Conservation (phyloP, 129 eudicot species). For the Solidago caesia region DNA sequence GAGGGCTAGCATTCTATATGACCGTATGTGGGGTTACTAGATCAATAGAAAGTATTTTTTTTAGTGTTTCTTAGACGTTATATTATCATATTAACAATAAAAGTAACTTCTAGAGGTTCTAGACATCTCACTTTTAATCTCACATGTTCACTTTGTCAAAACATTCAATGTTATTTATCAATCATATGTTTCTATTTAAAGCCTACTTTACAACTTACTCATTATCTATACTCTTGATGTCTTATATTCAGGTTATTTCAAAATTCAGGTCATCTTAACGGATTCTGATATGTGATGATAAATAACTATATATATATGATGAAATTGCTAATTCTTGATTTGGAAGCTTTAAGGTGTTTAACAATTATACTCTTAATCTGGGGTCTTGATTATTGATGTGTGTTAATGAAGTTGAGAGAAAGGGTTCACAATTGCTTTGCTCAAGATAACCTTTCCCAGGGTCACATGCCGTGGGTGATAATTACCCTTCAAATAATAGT, state of each 20-base stretch:
- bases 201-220: conserved; percentile 1
- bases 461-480: conserved; percentile 53
- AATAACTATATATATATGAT: conserved; percentile 1
- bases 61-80: too few relatives aligned
- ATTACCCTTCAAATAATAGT: conserved; percentile 59
- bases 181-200: background rate
- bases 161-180: too few relatives aligned
- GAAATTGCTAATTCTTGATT: conserved; percentile 18
- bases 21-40: too few relatives aligned
- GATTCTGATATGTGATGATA: conserved; percentile 13
- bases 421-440: conserved; percentile 92
- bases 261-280: conserved; percentile 19
- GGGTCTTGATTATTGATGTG: conserved; percentile 62
- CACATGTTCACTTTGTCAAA: background rate
- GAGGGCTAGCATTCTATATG: too few relatives aligned
- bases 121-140: background rate
- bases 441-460: conserved; percentile 62
- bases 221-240: conserved; percentile 12
- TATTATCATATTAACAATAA: too few relatives aligned
- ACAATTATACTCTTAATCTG: conserved; percentile 26
- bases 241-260: conserved; percentile 20
- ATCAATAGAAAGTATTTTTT: too few relatives aligned
- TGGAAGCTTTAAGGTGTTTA: background rate
- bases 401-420: conserved; percentile 89
- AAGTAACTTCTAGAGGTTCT: too few relatives aligned